Base-by-base conservation (phyloP, 78 protist species). In the Emiliania huxleyi region DNA sequence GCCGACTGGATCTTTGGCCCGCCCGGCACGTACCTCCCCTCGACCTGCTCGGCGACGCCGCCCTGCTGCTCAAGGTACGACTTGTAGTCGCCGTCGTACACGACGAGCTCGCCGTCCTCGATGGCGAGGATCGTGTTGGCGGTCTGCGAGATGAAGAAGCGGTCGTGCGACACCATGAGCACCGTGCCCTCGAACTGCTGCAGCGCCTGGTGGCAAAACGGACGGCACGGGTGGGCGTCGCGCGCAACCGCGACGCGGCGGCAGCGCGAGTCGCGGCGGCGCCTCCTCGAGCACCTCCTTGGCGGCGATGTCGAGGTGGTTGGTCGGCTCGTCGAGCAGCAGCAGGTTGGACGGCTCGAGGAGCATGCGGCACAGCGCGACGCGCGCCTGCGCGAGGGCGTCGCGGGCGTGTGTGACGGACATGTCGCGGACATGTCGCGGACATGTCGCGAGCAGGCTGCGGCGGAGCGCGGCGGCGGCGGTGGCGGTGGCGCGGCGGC, bases 241-340 rank as follows among this genome's bases (percentile, higher is more conserved):
- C n/a, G n/a, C n/a, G n/a, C n/a, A n/a, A n/a, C n/a, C n/a, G n/a
- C n/a, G n/a, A n/a, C n/a, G n/a, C n/a, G n/a, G n/a, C n/a, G n/a
- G n/a, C n/a, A n/a, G n/a, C n/a, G n/a, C n/a, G n/a, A n/a, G n/a
- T n/a, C n/a, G n/a, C n/a, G n/a, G n/a, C n/a, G n/a, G n/a, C n/a
- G n/a, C 93, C 62, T 91, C 90, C 81, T 92, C 94, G 35, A 92
- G 90, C 46, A 89, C 90, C 92, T 93, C 95, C 90, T 93, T 93
- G 46, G 95, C 92, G 35, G 90, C 56, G 46, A 92, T 92, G 48
- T 92, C 94, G 42, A 93, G 81, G 69, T 93, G 95, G 81, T 93
- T 93, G 38, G 95, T 93, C 21, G 94, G 94, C 94, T 93, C 95
- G 81, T 93, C 95, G 11, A 81, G 73, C 15, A 87, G 1, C 38